These are phyloP conservation scores for Solanum gandarillasii DNA, from an alignment of 257 asterid genomes.

Conservation along the genomic window DNA sequence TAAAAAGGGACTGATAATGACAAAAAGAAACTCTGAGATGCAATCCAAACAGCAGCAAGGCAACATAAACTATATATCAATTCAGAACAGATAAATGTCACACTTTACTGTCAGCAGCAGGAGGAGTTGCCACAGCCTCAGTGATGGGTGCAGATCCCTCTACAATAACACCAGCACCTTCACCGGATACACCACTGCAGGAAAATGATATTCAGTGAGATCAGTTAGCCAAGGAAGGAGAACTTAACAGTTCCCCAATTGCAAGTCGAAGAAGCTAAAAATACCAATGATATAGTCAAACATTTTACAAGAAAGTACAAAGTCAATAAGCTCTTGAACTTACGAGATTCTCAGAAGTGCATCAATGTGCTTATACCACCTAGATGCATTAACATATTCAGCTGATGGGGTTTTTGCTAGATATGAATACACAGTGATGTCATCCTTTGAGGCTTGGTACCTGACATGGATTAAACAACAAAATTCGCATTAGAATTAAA, in stretches of 20 bases:
- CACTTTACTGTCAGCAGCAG: constrained; percentile 44
- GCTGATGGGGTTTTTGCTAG: constrained; percentile 53
- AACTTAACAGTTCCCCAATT: background rate
- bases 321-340: background rate
- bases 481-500: background rate
- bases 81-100: background rate
- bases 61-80: background rate
- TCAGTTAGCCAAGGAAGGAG: too few species aligned
- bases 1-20: background rate
- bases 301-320: background rate
- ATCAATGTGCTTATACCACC: constrained; percentile 57
- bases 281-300: background rate
- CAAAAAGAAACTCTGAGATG: background rate
- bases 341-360: constrained; percentile 53
- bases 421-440: constrained; percentile 48
- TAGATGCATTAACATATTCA: constrained; percentile 45
- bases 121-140: constrained; percentile 54
- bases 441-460: constrained; percentile 84
- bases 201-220: too few species aligned
- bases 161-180: constrained; percentile 50
- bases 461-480: constrained; percentile 12
- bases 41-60: background rate
- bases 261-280: background rate
- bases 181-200: constrained; percentile 61
- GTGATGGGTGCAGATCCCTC: constrained; percentile 42